A percentile compares a stretch with the other conserved stretches of the same genome.
Conservation (phyloP, 805 yeast species). For the Citeromyces matritensis region DNA sequence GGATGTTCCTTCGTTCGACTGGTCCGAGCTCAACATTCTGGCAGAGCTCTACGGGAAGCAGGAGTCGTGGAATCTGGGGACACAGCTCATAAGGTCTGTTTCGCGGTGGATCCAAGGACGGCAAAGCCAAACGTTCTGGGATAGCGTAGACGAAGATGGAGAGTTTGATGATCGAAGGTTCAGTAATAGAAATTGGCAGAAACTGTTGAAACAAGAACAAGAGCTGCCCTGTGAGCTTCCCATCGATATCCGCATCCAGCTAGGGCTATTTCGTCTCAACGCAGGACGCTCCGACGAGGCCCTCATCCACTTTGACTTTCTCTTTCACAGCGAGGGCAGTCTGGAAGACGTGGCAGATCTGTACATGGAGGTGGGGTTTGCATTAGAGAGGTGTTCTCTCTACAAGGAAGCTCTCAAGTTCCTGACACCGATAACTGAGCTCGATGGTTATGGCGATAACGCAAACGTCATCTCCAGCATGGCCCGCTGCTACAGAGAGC, state of each 20-base stretch:
- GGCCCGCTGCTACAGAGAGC: conserved; percentile 66
- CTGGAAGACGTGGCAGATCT: conserved; percentile 58
- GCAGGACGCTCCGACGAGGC: conserved; percentile 59
- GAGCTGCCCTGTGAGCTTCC: conserved; percentile 42
- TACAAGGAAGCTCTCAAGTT: conserved; percentile 66
- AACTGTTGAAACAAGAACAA: conserved; percentile 22
- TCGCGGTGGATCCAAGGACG: conserved; percentile 78
- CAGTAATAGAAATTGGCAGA: conserved; percentile 25
- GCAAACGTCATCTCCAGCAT: conserved; percentile 40
- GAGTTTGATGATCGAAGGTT: conserved; percentile 71
- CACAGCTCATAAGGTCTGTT: conserved; percentile 49
- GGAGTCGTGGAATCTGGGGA: conserved; percentile 47
- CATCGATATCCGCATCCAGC: conserved; percentile 72
- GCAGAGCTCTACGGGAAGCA: conserved; percentile 67
- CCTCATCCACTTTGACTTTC: conserved; percentile 43
- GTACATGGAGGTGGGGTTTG: conserved; percentile 61
- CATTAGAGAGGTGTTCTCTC: conserved; percentile 51
- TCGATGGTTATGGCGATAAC: conserved; percentile 31
- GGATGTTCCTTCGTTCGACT: conserved; percentile 44
- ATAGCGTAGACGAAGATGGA: conserved; percentile 47
- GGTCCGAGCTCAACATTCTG: conserved; percentile 80
- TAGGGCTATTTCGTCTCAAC: conserved; percentile 62
- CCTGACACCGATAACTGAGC: conserved; percentile 37
- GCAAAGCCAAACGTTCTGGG: conserved; percentile 52
- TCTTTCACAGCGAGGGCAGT: conserved; percentile 30